Evolutionary conservation across 1,139 yeast species (phyloP), one percentile per base, ranked within the genome.

Genomic region (Candida dubliniensis): DNA sequence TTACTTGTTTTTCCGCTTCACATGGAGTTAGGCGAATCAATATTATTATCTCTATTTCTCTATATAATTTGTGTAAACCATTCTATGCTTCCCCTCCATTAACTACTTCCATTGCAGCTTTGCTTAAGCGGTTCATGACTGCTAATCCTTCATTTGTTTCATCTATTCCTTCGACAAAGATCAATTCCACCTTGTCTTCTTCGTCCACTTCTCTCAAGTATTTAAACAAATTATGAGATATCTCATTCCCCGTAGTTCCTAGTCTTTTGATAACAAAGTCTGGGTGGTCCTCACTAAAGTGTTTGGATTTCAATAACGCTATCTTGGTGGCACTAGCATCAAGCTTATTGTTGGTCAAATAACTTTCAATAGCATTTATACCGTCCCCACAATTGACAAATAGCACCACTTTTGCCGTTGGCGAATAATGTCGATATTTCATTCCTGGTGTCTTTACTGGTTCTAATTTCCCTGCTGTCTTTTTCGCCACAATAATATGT

Each of bases 341-440:
- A 7, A 56, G 45, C 1, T 55, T 25, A 29, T 63, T 50, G 5
- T 54, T 50, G 1, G 46, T 31, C 13, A 70, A 47, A 45, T 67
- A 76, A 9, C 59, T 44, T 6, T 48, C 41, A 1, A 73, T 53
- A 0, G 69, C 71, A 0, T 47, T 44, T 2, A 43, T 46, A 0
- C 84, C 83, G 50, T 78, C 73, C 0, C 71, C 74, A 52, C 79
- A 72, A 34, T 70, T 76, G 10, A 74, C 66, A 51, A 89, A 82
- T n/a, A 91, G 64, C 0, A 87, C 72, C 6, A 93, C 97, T 47
- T 78, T 81, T 0, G 97, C 96, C 2, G 77, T 76, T 2, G 99
- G 99, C 0, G 97, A 87, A 63, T 93, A 93, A 63, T 93, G 99
- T 54, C 88, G 82, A 61, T 93, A 93, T 60, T 93, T 93, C 99